phyloP scores from a whole-genome alignment of 1,284 basidiomycete species.

The Cryptococcus depauperatus region DNA sequence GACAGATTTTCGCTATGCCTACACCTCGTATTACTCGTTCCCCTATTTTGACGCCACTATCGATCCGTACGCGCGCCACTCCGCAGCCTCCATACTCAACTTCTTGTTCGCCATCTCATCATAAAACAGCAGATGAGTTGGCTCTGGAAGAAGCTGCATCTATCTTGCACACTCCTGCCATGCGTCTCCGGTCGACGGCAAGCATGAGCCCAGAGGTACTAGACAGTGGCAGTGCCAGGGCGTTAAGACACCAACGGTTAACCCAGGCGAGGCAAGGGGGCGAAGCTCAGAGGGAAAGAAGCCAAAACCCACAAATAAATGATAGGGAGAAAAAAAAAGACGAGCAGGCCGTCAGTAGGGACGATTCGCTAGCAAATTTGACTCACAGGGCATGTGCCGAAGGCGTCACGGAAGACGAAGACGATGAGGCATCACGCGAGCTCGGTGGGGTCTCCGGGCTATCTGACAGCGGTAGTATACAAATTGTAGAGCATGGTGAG shows the following conservation, averaged over 20 bases:
- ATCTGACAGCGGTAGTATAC: neutral
- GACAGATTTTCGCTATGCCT: no score
- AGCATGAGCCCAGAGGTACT: neutral
- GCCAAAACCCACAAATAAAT: neutral
- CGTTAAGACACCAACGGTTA: constrained; percentile 12
- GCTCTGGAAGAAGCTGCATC: constrained; percentile 26
- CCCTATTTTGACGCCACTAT: constrained; percentile 7
- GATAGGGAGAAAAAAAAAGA: constrained; percentile 6
- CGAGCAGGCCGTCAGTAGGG: neutral
- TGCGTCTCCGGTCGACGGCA: neutral
- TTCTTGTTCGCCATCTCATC: constrained; percentile 17
- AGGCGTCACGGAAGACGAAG: neutral
- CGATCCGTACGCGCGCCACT: constrained; percentile 5
- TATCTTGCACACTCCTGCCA: constrained; percentile 11
- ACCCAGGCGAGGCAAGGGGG: constrained; percentile 9
- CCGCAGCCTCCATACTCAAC: constrained; percentile 6
- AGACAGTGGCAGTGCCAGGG: constrained; percentile 14
- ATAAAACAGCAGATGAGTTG: constrained; percentile 29
- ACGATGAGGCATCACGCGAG: constrained; percentile 2
- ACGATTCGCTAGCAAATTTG: neutral
- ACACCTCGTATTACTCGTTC: constrained; percentile 8
- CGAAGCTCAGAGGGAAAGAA: constrained; percentile 1
- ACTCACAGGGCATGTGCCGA: neutral
- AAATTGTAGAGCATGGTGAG: neutral
- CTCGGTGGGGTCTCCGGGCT: neutral